These are phyloP conservation scores for Apostasia ramifera DNA, from an alignment of 106 monocot genomes.

Conservation along the genomic window DNA sequence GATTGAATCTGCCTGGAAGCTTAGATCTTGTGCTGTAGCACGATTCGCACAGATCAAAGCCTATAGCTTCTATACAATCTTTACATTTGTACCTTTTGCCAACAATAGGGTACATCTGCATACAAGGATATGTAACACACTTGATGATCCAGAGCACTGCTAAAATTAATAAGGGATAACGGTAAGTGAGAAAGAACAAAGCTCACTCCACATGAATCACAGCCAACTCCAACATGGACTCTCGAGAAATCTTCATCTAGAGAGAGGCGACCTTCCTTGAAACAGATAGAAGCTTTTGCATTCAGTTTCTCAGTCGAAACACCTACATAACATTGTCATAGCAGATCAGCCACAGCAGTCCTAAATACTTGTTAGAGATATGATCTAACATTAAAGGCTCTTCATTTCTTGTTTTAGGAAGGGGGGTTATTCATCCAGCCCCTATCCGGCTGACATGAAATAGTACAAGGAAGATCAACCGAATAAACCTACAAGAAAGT, in stretches of 20 bases:
- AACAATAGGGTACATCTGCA: constrained; percentile 76
- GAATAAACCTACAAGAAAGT: too few relatives aligned
- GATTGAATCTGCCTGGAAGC: constrained; percentile 78
- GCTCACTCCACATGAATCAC: constrained; percentile 89
- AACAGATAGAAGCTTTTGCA: neutral
- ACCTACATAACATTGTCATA: constrained; percentile 10
- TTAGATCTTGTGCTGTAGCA: constrained; percentile 67
- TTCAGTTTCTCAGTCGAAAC: constrained; percentile 14
- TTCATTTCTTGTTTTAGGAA: too few relatives aligned
- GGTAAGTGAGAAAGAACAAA: neutral
- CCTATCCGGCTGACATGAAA: too few relatives aligned
- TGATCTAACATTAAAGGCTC: too few relatives aligned
- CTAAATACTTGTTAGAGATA: too few relatives aligned
- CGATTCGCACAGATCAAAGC: constrained; percentile 78
- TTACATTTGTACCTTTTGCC: constrained; percentile 85
- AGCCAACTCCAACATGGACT: constrained; percentile 64
- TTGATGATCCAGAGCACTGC: neutral
- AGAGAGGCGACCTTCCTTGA: constrained; percentile 1
- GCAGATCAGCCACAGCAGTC: too few relatives aligned
- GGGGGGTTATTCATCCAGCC: too few relatives aligned
- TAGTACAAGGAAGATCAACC: too few relatives aligned
- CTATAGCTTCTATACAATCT: constrained; percentile 70
- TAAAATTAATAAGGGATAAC: neutral
- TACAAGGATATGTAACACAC: neutral
- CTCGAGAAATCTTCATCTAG: constrained; percentile 20